Conservation (phyloP, 768 basidiomycete species). For the Mycena venus region DNA sequence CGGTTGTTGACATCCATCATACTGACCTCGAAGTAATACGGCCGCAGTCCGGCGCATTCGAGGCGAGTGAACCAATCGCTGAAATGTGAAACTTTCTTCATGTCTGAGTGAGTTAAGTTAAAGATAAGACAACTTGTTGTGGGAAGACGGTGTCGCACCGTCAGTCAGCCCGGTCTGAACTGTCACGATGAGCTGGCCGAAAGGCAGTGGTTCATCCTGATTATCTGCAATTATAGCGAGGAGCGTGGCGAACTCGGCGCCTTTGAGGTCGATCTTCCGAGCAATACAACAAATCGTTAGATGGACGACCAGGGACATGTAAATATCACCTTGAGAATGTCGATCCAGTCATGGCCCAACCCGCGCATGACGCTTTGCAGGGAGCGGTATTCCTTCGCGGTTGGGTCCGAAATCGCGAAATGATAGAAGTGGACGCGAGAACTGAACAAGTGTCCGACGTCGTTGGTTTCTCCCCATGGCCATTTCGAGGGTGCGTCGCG, state of each 20-base stretch:
- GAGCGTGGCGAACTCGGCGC: conserved; percentile 61
- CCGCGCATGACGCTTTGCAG: conserved; percentile 57
- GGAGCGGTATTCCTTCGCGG: conserved; percentile 53
- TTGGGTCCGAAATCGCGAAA: conserved; percentile 53
- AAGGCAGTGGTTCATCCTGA: conserved; percentile 53
- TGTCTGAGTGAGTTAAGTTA: neutral
- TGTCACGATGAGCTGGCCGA: conserved; percentile 53
- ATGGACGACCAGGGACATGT: neutral
- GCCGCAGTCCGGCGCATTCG: conserved; percentile 26
- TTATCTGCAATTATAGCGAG: conserved; percentile 54
- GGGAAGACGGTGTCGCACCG: neutral
- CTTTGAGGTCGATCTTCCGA: conserved; percentile 63
- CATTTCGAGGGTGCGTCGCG: neutral
- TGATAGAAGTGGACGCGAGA: conserved; percentile 58
- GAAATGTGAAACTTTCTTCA: conserved; percentile 30
- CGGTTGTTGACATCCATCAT: conserved; percentile 30
- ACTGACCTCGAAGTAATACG: conserved; percentile 28
- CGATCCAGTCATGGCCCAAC: conserved; percentile 48
- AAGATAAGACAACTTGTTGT: neutral
- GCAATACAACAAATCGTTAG: neutral
- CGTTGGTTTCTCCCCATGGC: conserved; percentile 40
- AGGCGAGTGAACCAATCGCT: conserved; percentile 13
- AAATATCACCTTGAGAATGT: conserved; percentile 19
- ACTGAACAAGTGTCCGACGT: conserved; percentile 39
- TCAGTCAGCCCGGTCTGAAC: conserved; percentile 21